Percentiles rank a stretch among this genome's conserved stretches.
Conservation (phyloP, 768 basidiomycete genomes). For the Russula virescens region DNA sequence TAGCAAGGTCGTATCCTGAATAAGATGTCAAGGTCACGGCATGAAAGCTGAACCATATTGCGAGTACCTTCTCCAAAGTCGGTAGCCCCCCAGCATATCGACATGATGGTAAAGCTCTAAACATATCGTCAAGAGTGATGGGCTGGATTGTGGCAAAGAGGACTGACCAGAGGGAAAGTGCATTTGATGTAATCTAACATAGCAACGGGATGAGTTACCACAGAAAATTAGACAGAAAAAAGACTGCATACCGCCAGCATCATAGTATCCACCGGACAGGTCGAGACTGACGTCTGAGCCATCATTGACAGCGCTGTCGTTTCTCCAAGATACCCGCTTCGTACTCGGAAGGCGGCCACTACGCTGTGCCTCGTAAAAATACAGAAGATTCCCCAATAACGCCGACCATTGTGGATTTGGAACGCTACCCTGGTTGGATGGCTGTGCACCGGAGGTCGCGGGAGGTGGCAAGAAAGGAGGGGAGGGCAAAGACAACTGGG, state of each 20-base stretch:
- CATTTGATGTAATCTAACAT: constrained; percentile 77
- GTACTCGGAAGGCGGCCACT: constrained; percentile 63
- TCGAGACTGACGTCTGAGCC: constrained; percentile 70
- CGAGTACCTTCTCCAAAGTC: constrained; percentile 69
- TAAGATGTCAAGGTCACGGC: not conserved
- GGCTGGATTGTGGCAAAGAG: constrained; percentile 2
- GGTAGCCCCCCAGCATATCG: constrained; percentile 85
- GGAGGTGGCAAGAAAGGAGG: constrained; percentile 60
- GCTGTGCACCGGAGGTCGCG: constrained; percentile 47
- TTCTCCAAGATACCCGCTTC: constrained; percentile 84
- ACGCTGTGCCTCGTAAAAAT: constrained; percentile 89
- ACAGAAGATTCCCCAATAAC: constrained; percentile 73
- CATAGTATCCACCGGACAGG: constrained; percentile 84
- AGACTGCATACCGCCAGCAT: constrained; percentile 69
- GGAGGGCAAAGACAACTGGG: constrained; percentile 61
- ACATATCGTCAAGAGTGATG: constrained; percentile 8
- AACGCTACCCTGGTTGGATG: constrained; percentile 33
- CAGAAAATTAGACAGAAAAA: not conserved
- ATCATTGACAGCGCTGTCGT: constrained; percentile 71
- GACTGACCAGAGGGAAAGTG: constrained; percentile 71
- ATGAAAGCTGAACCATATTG: not conserved
- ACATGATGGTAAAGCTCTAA: constrained; percentile 78
- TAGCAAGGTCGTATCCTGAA: constrained; percentile 73
- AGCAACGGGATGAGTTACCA: not conserved
- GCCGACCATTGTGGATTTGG: constrained; percentile 81